Evolutionary conservation across 2,329 filamentous ascomycete species (phyloP), one percentile per base, ranked within the genome.

Genomic region (Fusarium sp.): DNA sequence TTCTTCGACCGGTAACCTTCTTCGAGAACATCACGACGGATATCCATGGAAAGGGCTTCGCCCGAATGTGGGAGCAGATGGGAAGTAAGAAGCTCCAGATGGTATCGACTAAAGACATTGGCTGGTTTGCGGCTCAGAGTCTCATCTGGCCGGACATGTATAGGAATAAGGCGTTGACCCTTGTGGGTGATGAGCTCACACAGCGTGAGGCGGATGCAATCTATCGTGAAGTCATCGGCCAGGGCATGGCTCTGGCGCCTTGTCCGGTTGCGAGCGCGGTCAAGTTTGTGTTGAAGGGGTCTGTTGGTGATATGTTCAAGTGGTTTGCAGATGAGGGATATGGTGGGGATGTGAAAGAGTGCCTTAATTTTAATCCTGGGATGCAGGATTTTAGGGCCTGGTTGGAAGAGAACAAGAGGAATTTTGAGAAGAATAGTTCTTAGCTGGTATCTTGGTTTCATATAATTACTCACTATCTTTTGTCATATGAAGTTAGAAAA

Each of bases 1-100:
- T 91, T 58, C 81, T 91, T 4, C 85, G 89, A 1, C 90, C 89
- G 0, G 85, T 87, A 0, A 87, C 86, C 0, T 92, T 91, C 80
- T 86, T 90, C 79, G 89, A 91, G 3, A 86, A 86, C 75, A 62
- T 81, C n/a, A 69, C 67, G 1, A 63, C 77, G 18, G 78, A 79
- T 48, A 66, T 82, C n/a, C 69, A 80, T 4, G 80, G 79, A 54
- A 77, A 75, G 14, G 79, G 79, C 13, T 81, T 82, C 61, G 67
- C 78, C 3, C 79, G 80, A 30, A 80, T 73, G 72, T 75, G 72
- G 72, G 69, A 70, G 57, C 69, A 70, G 26, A 62, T 75, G 10
- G 69, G 66, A 4, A 53, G n/a, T 6, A 75, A 70, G 47, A 65
- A 70, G 36, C 74, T 85, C 10, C 83, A 85, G 66, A 72, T 83